Evolutionary conservation across 768 basidiomycete species (phyloP).

Genomic region (Tylopilus rubrobrunneus): DNA sequence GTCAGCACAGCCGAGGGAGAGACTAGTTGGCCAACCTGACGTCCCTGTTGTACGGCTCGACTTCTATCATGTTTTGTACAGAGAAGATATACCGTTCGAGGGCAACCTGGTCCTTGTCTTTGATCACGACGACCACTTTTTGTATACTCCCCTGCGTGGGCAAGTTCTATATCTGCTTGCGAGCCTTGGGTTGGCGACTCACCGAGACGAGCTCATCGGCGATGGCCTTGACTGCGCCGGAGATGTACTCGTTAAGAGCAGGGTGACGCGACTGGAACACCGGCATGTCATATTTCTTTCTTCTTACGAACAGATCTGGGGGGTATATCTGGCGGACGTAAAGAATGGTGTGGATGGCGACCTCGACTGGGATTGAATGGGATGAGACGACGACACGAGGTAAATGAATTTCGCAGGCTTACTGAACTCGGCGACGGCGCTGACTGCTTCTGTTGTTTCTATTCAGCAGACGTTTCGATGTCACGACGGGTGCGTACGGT

Average conservation of each 20-base stretch:
- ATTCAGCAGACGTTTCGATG: conserved; percentile 6
- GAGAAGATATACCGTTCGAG: conserved; percentile 92
- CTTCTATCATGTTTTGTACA: conserved; percentile 73
- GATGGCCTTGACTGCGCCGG: conserved; percentile 81
- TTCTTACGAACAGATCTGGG: conserved; percentile 77
- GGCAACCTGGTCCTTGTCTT: conserved; percentile 71
- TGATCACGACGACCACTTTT: conserved; percentile 81
- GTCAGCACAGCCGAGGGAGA: neutral
- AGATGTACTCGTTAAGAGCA: conserved; percentile 80
- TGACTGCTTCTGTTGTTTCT: conserved; percentile 48
- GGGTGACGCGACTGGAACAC: conserved; percentile 95
- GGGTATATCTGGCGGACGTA: conserved; percentile 92
- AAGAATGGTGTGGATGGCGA: conserved; percentile 88
- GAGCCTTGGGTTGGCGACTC: conserved; percentile 11
- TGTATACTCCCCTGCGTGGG: conserved; percentile 65
- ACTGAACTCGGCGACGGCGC: conserved; percentile 73
- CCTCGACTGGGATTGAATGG: conserved; percentile 63
- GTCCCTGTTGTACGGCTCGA: conserved; percentile 68
- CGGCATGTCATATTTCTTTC: conserved; percentile 86
- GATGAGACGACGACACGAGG: conserved; percentile 4
- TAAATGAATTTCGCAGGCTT: conserved; percentile 20
- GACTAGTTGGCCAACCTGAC: conserved; percentile 43
- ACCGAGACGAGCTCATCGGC: conserved; percentile 72
- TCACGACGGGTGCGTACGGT: conserved; percentile 29
- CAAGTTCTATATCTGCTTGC: neutral